Base-by-base conservation (phyloP, 2,329 filamentous ascomycete species). In the Monosporascus sp. region DNA sequence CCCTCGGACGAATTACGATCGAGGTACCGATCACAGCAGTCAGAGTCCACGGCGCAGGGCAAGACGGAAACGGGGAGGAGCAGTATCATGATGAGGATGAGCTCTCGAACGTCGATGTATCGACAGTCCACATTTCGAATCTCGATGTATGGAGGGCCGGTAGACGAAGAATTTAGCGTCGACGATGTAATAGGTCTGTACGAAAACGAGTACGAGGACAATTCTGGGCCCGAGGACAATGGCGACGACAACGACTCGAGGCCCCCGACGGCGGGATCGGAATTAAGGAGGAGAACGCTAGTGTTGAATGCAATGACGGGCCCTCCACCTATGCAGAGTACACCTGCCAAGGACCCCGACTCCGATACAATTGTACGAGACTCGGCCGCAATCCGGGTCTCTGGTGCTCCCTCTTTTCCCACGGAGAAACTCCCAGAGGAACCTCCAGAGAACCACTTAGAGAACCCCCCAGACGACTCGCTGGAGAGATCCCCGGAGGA, bases 1-100 rank as follows among this genome's bases (percentile, higher is more conserved):
- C 71, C 72, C 54, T 75, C 72, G 51, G 79, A 81, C 53, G 79
- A 81, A 64, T 69, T 76, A 35, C 75, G 80, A 37, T 79, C 77
- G 0, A 83, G 80, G 67, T 80, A 77, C 61, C 77, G 80, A 52
- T 82, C 81, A 15, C 80, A 83, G 56, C 67, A 78, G 50, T 79
- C 80, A 18, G 67, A 74, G 37, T 82, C 80, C 3, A 80, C 79
- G 5, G 72, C 74, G 25, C 79, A 78, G 35, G 91, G 87, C 24
- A 81, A 79, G 2, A 60, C 70, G 5, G 83, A 86, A n/a, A 95
- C 90, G 1, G 89, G 93, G 65, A 81, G 89, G 56, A 95, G 89
- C 68, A 96, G 91, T 65, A 78, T 94, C 49, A 69, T 87, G 58
- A 94, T 90, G 3, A 90, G 89, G 61, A 83, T 84, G 55, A 95